Percentiles rank a stretch among this genome's conserved stretches.
Conservation (phyloP, 352 stramenopile species). For the Phytopythium helicoides region DNA sequence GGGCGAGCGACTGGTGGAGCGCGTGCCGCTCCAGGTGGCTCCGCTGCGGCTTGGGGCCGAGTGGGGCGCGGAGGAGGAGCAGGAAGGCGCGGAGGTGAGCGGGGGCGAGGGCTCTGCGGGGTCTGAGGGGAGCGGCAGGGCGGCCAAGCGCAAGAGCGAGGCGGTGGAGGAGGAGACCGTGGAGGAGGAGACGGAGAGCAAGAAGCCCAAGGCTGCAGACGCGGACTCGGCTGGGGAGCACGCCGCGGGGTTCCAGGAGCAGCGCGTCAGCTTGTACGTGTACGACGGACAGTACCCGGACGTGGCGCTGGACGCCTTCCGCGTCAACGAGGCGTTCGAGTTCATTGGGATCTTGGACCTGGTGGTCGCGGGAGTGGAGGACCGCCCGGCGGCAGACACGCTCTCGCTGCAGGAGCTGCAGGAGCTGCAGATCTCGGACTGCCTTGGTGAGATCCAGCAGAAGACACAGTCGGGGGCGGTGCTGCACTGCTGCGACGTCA, state of each 20-base stretch:
- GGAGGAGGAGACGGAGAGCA: slow-evolving; percentile 7
- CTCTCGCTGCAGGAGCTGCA: slow-evolving; percentile 34
- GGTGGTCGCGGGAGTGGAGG: slow-evolving; percentile 32
- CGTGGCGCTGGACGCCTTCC: slow-evolving; percentile 51
- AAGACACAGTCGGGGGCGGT: slow-evolving; percentile 49
- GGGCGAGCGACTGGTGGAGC: slow-evolving; percentile 47
- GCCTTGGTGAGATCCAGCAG: slow-evolving; percentile 52
- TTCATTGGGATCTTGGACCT: slow-evolving; percentile 77
- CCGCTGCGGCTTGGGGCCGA: slow-evolving; percentile 41
- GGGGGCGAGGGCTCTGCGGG: background rate
- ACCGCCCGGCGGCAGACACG: slow-evolving; percentile 4
- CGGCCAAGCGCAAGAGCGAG: slow-evolving; percentile 41
- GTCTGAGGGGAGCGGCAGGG: slow-evolving; percentile 10
- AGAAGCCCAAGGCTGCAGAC: slow-evolving; percentile 40
- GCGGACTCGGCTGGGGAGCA: background rate
- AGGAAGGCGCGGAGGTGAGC: background rate
- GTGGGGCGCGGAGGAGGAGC: slow-evolving; percentile 15
- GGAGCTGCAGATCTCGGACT: slow-evolving; percentile 65
- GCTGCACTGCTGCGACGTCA: slow-evolving; percentile 63
- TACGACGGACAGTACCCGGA: slow-evolving; percentile 66
- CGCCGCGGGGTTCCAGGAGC: slow-evolving; percentile 15
- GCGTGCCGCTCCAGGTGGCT: slow-evolving; percentile 57
- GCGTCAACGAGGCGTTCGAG: slow-evolving; percentile 83
- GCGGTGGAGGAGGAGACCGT: slow-evolving; percentile 4
- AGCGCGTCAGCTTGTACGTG: slow-evolving; percentile 65